These are phyloP conservation scores for Puccinia triticina DNA, from an alignment of 1,284 basidiomycete genomes.

Conservation along the genomic window DNA sequence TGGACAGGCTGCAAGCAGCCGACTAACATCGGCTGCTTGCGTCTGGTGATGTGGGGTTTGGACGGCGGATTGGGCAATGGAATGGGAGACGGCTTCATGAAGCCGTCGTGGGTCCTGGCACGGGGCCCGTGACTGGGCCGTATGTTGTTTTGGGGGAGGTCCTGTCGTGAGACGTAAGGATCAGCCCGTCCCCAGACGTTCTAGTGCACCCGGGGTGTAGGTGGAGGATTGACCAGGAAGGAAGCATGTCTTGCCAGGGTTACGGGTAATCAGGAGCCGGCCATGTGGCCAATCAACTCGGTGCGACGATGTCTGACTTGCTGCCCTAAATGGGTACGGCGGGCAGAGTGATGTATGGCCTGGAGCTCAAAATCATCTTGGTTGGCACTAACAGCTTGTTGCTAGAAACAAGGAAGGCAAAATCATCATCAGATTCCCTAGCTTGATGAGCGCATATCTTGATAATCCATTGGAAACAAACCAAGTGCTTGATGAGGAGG, in stretches of 20 bases:
- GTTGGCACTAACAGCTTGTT: not conserved
- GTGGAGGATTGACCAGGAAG: not conserved
- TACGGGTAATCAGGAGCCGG: constrained; percentile 58
- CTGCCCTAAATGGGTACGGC: constrained; percentile 55
- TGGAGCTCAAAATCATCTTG: constrained; percentile 55
- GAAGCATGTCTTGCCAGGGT: constrained; percentile 21
- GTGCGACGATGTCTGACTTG: constrained; percentile 56
- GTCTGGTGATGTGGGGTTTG: no score
- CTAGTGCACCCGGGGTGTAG: no score
- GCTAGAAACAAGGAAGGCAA: not conserved
- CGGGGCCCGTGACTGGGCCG: no score
- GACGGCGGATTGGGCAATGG: no score
- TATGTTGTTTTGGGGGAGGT: no score
- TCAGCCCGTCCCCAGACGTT: no score
- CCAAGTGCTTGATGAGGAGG: constrained; percentile 55
- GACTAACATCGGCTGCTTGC: no score
- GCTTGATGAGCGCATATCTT: constrained; percentile 59
- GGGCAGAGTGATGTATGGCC: constrained; percentile 55
- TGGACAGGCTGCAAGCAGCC: no score
- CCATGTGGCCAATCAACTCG: constrained; percentile 54
- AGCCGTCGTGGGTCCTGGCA: no score
- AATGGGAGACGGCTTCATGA: no score
- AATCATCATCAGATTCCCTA: constrained; percentile 50
- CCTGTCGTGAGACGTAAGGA: no score
- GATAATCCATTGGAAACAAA: constrained; percentile 58